phyloP scores from a whole-genome alignment of 805 yeast species.

The Soucietia sequanensis region DNA sequence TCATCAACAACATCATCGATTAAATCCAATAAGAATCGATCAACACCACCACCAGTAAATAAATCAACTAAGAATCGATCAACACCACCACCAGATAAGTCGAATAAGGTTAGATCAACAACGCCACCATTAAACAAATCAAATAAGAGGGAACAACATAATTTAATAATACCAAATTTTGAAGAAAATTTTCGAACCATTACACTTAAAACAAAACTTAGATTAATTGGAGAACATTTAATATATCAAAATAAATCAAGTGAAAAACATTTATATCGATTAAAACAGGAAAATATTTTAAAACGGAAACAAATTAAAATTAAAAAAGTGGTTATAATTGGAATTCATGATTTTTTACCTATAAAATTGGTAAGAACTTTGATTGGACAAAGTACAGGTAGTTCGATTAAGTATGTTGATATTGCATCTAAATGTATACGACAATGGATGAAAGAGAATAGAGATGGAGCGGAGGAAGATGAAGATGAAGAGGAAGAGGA shows the following conservation, averaged over 20 bases:
- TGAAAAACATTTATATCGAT: slow-evolving; percentile 28
- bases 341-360: slow-evolving; percentile 41
- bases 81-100: slow-evolving; percentile 4
- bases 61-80: slow-evolving; percentile 1
- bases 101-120: neutral
- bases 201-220: slow-evolving; percentile 19
- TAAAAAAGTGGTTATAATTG: slow-evolving; percentile 29
- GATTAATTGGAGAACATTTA: slow-evolving; percentile 22
- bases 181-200: slow-evolving; percentile 21
- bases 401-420: slow-evolving; percentile 25
- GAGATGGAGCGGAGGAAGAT: slow-evolving; percentile 3
- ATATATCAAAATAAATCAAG: slow-evolving; percentile 18
- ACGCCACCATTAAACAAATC: neutral
- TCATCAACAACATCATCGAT: slow-evolving; percentile 5
- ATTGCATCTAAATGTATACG: slow-evolving; percentile 28
- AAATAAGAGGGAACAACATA: neutral
- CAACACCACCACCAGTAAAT: neutral
- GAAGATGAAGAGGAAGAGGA: slow-evolving; percentile 9
- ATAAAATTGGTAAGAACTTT: slow-evolving; percentile 34
- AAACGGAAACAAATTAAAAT: slow-evolving; percentile 8
- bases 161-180: slow-evolving; percentile 17
- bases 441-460: slow-evolving; percentile 21
- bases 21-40: neutral
- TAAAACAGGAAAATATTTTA: slow-evolving; percentile 5
- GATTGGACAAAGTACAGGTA: slow-evolving; percentile 39